Percentiles rank a stretch among this genome's conserved stretches.
These are phyloP conservation scores for Cladosporium phlei DNA, from an alignment of 2,329 filamentous ascomycete genomes.

Conservation along the genomic window DNA sequence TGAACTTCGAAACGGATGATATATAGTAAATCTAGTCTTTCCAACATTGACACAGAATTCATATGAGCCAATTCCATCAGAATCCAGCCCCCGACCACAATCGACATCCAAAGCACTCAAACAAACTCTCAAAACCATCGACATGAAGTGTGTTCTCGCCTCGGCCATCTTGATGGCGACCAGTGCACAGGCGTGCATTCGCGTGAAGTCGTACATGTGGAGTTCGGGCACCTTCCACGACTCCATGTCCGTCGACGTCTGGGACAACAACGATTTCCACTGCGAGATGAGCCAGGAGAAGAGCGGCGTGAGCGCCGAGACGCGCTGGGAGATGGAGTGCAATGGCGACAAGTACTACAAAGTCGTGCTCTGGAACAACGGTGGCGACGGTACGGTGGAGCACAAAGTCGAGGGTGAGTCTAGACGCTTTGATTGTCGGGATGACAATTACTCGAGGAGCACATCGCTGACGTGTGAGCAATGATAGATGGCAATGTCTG, in stretches of 20 bases:
- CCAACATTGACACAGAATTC: constrained; percentile 4
- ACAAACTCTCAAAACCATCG: constrained; percentile 72
- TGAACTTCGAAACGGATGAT: background rate
- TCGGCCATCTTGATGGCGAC: constrained; percentile 4
- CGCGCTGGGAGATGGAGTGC: constrained; percentile 9
- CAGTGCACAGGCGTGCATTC: constrained; percentile 7
- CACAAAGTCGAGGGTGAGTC: constrained; percentile 8
- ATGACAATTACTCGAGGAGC: background rate
- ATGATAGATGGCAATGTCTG: constrained; percentile 10
- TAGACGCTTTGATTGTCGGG: background rate
- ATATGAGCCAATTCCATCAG: constrained; percentile 6
- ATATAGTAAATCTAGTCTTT: constrained; percentile 6
- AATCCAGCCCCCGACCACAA: constrained; percentile 39
- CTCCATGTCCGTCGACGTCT: constrained; percentile 3
- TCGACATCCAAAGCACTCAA: constrained; percentile 69
- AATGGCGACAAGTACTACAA: constrained; percentile 8
- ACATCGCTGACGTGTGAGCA: constrained; percentile 2
- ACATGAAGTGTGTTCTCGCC: constrained; percentile 47
- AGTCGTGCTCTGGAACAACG: constrained; percentile 7
- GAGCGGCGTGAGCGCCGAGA: constrained; percentile 8
- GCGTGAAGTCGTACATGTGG: constrained; percentile 8
- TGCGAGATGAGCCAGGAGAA: constrained; percentile 2
- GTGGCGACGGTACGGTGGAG: constrained; percentile 1
- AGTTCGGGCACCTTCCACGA: constrained; percentile 10
- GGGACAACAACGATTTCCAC: constrained; percentile 13